These are phyloP conservation scores for Cymbopogon flexuosus DNA, from an alignment of 202 grass and related monocot genomes.

Conservation along the genomic window DNA sequence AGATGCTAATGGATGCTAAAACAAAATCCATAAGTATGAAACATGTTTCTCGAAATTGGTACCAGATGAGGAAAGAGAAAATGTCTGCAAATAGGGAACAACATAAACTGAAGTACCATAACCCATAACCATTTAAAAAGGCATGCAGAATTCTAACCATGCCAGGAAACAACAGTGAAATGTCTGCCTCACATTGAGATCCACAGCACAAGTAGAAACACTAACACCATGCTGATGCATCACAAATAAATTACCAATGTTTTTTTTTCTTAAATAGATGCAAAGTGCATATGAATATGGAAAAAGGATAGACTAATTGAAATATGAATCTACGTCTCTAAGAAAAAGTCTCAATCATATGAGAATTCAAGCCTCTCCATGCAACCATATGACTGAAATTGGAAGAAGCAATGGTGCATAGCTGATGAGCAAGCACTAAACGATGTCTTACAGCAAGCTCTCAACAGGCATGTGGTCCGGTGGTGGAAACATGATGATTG, in stretches of 20 bases:
- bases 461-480: conserved; percentile 53
- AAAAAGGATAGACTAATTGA: background rate
- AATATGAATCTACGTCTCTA: background rate
- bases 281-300: background rate
- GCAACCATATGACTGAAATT: conserved; percentile 11
- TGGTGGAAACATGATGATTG: conserved; percentile 52
- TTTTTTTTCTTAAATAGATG: background rate
- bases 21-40: conserved; percentile 10
- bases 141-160: background rate
- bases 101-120: background rate
- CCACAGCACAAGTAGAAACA: background rate
- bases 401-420: conserved; percentile 52
- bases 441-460: conserved; percentile 46
- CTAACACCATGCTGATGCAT: background rate
- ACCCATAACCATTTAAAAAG: conserved; percentile 21
- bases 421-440: conserved; percentile 57
- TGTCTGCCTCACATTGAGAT: background rate
- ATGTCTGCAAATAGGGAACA: conserved; percentile 21
- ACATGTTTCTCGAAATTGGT: background rate
- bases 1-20: background rate
- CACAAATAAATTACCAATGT: background rate
- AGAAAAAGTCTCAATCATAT: background rate
- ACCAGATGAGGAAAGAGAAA: background rate
- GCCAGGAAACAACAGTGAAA: background rate
- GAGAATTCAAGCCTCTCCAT: conserved; percentile 13